A percentile compares a stretch with the other conserved stretches of the same genome.
These are phyloP conservation scores for Candida sp. DNA, from an alignment of 1,139 yeast genomes.

Conservation along the genomic window DNA sequence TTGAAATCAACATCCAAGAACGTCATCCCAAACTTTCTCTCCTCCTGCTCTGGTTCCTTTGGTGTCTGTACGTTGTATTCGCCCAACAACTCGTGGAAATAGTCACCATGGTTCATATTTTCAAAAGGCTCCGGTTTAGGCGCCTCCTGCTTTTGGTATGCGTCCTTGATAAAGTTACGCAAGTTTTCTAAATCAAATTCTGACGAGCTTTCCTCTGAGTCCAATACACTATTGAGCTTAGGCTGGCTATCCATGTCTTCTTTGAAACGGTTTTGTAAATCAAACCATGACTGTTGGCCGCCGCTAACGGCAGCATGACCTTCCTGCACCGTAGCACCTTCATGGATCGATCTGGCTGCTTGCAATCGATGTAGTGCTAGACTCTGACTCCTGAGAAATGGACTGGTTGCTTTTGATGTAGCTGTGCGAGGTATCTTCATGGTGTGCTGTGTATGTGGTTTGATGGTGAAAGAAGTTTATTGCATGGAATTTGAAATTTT, in stretches of 20 bases:
- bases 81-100: conserved; percentile 3
- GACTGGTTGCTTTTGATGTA: neutral
- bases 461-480: no score
- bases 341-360: neutral
- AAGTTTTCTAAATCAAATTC: conserved; percentile 7
- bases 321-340: no score
- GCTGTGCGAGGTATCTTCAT: neutral
- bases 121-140: neutral
- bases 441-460: neutral
- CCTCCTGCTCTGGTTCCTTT: no score
- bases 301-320: neutral
- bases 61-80: neutral
- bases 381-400: neutral
- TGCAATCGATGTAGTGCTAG: neutral
- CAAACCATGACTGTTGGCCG: no score
- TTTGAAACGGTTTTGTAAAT: neutral
- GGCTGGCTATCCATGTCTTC: neutral
- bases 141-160: conserved; percentile 3
- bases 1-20: conserved; percentile 7
- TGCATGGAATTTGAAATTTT: no score
- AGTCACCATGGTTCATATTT: neutral
- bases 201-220: neutral
- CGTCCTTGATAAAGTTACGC: conserved; percentile 11
- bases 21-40: neutral
- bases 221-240: neutral